Evolutionary conservation across 2,329 filamentous ascomycete species (phyloP).

Genomic region (Cyclaneusma minus): DNA sequence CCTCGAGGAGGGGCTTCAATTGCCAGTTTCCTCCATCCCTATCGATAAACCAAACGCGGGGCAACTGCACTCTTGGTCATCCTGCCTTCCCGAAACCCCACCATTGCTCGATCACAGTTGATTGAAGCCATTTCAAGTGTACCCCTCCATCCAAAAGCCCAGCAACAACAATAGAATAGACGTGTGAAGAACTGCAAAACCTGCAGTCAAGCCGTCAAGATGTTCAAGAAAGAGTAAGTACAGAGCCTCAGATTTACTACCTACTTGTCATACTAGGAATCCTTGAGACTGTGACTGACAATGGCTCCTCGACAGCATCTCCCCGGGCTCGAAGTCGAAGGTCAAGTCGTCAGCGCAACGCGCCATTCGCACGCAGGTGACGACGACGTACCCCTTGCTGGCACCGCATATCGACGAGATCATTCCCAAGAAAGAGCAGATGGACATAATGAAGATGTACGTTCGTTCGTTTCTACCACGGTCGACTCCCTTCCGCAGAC

Average conservation of each 20-base stretch:
- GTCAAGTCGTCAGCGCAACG: slow-evolving; percentile 95
- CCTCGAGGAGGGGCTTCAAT: no score
- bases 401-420: slow-evolving; percentile 84
- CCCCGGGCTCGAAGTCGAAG: slow-evolving; percentile 73
- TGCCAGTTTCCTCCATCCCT: no score
- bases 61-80: no score
- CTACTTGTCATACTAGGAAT: not conserved
- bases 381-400: slow-evolving; percentile 74
- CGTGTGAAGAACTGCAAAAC: no score
- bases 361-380: slow-evolving; percentile 64
- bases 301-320: slow-evolving; percentile 44
- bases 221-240: slow-evolving; percentile 88
- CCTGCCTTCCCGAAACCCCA: no score
- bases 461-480: slow-evolving; percentile 7
- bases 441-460: slow-evolving; percentile 78
- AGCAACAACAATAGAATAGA: no score
- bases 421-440: slow-evolving; percentile 83
- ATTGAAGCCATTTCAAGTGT: no score
- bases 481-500: slow-evolving; percentile 1
- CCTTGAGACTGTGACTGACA: no score
- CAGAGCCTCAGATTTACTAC: not conserved
- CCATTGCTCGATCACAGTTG: no score
- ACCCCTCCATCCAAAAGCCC: no score
- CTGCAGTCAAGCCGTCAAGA: slow-evolving; percentile 25
- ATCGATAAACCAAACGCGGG: no score